A percentile compares a stretch with the other conserved stretches of the same genome.
phyloP scores from a whole-genome alignment of 495 filamentous ascomycete genomes.

The Lichina pygmaea region DNA sequence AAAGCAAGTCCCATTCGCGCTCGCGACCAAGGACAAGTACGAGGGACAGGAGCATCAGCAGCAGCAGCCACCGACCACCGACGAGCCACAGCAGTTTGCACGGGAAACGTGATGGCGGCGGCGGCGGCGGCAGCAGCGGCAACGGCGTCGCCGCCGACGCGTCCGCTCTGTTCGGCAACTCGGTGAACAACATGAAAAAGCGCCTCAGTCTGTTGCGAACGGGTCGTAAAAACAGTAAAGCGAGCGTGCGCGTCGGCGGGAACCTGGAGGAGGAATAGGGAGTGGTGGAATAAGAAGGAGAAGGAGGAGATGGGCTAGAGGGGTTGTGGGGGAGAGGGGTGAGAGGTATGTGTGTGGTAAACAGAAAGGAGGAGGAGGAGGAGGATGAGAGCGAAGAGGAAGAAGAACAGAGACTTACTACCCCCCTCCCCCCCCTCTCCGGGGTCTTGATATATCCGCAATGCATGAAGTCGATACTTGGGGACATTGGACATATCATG shows the following conservation, averaged over 20 bases:
- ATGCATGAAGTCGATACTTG: too few species aligned
- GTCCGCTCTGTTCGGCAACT: slow-evolving; percentile 11
- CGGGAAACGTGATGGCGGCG: not conserved
- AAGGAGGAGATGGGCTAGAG: too few species aligned
- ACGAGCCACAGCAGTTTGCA: not conserved
- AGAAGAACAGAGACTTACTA: too few species aligned
- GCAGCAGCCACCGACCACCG: slow-evolving; percentile 1
- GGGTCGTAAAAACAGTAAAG: slow-evolving; percentile 35
- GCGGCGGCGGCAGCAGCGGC: not conserved
- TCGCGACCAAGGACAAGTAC: too few species aligned
- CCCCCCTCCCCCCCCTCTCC: too few species aligned
- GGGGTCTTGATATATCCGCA: too few species aligned
- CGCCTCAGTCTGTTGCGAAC: slow-evolving; percentile 40
- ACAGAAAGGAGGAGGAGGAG: too few species aligned
- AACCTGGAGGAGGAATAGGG: not conserved
- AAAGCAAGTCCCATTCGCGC: too few species aligned
- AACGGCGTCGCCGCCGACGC: slow-evolving; percentile 7
- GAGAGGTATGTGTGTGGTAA: too few species aligned
- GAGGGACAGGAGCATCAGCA: not conserved
- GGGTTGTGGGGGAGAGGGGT: too few species aligned
- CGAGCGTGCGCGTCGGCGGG: slow-evolving; percentile 5
- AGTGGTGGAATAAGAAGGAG: not conserved
- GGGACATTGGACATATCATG: too few species aligned
- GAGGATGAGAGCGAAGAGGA: too few species aligned
- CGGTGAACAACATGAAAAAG: slow-evolving; percentile 34